Evolutionary conservation across 192 early-diverging fungal species (phyloP).

Genomic region (Dissophora ornata): DNA sequence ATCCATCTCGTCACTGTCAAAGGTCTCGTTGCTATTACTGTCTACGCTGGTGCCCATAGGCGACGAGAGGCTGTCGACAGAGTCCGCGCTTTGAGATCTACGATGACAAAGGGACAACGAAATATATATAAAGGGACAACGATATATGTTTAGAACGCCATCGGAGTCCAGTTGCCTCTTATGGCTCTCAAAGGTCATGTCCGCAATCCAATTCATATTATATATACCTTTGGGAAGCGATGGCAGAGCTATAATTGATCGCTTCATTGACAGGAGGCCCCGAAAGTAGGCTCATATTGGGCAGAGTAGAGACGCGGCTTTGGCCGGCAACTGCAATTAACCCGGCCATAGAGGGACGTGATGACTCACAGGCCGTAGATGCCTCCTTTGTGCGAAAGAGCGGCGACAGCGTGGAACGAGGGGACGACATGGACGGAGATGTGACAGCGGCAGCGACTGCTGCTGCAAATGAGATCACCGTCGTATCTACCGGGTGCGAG

Average conservation of each 20-base stretch:
- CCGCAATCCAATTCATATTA: conserved; percentile 2
- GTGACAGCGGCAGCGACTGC: conserved; percentile 17
- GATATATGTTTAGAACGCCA: too few relatives aligned
- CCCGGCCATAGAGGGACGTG: neutral
- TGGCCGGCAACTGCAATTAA: too few relatives aligned
- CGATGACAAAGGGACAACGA: neutral
- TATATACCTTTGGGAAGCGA: neutral
- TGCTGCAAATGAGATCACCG: conserved; percentile 19
- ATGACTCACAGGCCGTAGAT: neutral
- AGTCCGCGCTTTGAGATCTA: neutral
- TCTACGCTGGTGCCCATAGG: conserved; percentile 28
- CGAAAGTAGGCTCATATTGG: neutral
- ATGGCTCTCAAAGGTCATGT: too few relatives aligned
- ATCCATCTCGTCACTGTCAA: conserved; percentile 42
- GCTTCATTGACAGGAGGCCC: neutral
- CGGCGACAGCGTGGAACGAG: too few relatives aligned
- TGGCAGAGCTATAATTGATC: neutral
- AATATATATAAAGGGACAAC: too few relatives aligned
- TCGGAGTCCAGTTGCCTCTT: too few relatives aligned
- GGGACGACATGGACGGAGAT: conserved; percentile 1
- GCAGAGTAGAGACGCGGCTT: neutral
- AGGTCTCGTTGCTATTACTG: conserved; percentile 18
- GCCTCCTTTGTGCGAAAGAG: neutral
- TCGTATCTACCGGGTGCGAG: conserved; percentile 11
- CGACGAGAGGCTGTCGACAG: conserved; percentile 9